phyloP scores from a whole-genome alignment of 768 basidiomycete genomes.

The Leucosporidium creatinivorum region DNA sequence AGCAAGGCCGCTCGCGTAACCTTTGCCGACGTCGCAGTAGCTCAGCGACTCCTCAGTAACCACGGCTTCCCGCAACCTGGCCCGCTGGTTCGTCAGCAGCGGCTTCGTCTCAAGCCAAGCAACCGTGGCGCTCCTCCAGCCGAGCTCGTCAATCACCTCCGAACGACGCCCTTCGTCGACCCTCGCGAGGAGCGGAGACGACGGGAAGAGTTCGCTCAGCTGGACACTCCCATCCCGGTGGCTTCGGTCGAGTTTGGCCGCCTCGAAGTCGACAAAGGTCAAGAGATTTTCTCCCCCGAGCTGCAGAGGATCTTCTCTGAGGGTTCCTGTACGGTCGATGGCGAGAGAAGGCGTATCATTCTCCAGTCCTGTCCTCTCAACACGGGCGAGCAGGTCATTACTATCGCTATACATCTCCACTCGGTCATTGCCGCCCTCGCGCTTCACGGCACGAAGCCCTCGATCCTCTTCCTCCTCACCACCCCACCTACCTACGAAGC shows the following conservation, averaged over 20 bases:
- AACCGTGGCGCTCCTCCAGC: neutral
- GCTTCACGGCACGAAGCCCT: neutral
- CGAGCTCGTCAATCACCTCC: slow-evolving; percentile 5
- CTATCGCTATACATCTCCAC: neutral
- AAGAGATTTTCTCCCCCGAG: slow-evolving; percentile 1
- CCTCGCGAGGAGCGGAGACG: neutral
- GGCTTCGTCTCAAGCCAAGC: neutral
- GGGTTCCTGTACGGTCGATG: neutral
- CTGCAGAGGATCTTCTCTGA: neutral
- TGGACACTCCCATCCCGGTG: slow-evolving; percentile 3
- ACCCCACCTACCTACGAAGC: neutral
- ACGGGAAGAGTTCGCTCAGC: neutral
- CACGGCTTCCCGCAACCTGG: neutral
- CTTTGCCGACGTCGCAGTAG: slow-evolving; percentile 5
- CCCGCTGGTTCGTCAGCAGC: neutral
- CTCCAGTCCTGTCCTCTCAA: neutral
- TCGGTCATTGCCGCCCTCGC: neutral
- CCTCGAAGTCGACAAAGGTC: neutral
- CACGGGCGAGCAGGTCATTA: neutral
- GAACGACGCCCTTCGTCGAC: slow-evolving; percentile 9
- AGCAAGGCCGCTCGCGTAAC: slow-evolving; percentile 5
- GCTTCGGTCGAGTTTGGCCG: slow-evolving; percentile 7
- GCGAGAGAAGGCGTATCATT: neutral
- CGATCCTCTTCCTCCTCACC: slow-evolving; percentile 10
- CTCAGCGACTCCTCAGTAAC: neutral